These are phyloP conservation scores for Oemleria cerasiformis DNA, from an alignment of 306 rosid genomes.

Conservation along the genomic window DNA sequence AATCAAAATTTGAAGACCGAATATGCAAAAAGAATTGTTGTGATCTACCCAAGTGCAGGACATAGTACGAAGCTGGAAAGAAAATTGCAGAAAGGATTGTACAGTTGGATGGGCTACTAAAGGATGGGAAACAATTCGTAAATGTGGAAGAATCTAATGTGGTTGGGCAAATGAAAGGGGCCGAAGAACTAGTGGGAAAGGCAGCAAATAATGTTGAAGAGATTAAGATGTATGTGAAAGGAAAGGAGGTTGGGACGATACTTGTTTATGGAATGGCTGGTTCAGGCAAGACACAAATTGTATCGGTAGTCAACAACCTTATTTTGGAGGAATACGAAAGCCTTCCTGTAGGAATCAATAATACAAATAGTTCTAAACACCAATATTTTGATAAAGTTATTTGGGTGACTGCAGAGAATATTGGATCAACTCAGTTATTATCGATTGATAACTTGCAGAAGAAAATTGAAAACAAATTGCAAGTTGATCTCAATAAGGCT, in stretches of 20 bases:
- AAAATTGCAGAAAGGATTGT: not conserved
- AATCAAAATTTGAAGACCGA: no score
- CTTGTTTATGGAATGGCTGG: conserved; percentile 1
- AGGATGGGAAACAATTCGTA: not conserved
- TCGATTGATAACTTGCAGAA: not conserved
- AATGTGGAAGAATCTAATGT: not conserved
- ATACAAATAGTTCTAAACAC: no score
- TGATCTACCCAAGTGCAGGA: no score
- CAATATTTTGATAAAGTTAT: not conserved
- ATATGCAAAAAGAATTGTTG: no score
- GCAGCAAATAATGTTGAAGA: not conserved
- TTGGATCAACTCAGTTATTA: not conserved
- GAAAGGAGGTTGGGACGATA: not conserved
- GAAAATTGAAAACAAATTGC: not conserved
- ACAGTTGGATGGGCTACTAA: no score
- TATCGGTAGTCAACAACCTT: not conserved
- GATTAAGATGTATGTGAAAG: not conserved
- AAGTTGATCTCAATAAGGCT: not conserved
- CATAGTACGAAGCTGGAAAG: not conserved
- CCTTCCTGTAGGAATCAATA: no score
- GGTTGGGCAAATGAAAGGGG: not conserved
- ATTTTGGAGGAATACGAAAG: not conserved
- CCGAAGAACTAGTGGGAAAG: not conserved
- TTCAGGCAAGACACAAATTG: not conserved
- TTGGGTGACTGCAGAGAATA: not conserved